Evolutionary conservation across 805 yeast genomes (phyloP), one percentile per base, ranked within the genome.

Genomic region (Kluyveromyces lactis): DNA sequence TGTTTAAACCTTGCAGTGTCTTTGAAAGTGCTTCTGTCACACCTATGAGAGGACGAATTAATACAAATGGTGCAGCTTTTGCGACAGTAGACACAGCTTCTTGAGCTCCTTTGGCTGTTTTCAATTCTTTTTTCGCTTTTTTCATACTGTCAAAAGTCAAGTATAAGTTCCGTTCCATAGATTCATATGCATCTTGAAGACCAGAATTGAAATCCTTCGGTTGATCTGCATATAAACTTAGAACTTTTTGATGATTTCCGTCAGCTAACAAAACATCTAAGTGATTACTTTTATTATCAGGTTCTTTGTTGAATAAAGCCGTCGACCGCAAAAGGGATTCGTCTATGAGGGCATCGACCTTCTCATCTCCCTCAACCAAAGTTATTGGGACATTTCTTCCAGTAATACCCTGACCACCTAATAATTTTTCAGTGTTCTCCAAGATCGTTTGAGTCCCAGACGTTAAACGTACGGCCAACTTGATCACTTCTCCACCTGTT

Each of bases 21-120:
- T 79, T 83, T 4, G 90, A 81, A 5, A 89, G 69, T 0, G 95
- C 95, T 56, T 86, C 96, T 0, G 96, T 83, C 0, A 95, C 86
- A 2, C 97, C 97, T 50, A 89, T 86, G 45, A 86, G 71, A 2
- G 97, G 96, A 31, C 96, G 60, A 2, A 89, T 69, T 12, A 89
- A 60, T 15, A 86, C 79, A 12, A 86, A 75, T 0, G 97, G 97
- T 1, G 95, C 77, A 0, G 82, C 86, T 46, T 73, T 75, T 11
- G 84, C 79, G 11, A 86, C 67, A 1, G 86, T 79, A 15, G 68
- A 60, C 0, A 85, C 73, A 0, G 89, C 85, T 4, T 71, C 80
- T 49, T 75, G 80, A 0, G 86, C 77, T 43, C 71, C 75, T 0
- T 77, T 80, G 10, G 38, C 43, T n/a, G 73, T 80, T 19, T 77